Evolutionary conservation across 2,329 filamentous ascomycete genomes (phyloP), one percentile per base, ranked within the genome.

Genomic region (Xylogone sp.): DNA sequence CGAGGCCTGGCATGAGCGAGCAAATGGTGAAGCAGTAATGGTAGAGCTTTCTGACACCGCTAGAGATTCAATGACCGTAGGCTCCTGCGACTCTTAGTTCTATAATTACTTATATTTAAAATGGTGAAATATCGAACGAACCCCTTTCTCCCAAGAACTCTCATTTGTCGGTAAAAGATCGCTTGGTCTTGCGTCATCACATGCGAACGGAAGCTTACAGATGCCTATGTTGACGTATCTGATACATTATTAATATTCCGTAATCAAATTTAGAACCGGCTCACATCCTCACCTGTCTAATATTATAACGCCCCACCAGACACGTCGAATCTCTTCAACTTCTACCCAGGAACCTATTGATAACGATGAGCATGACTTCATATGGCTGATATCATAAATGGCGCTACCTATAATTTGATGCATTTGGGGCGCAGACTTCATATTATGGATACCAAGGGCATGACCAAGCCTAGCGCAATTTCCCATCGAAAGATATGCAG

Each of bases 401-500:
- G 27, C 8, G 8, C 13, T 31, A 31, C 27, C 27, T 31, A 13
- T 7, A 7, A 8, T 31, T 13, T 7, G 27, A 7, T 8, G 27
- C 27, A 31, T 31, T 13, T 31, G 27, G 13, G 27, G 27, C 27
- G 20, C 21, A 42, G 7, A 7, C 13, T 31, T 45, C 2, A 3
- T 53, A 34, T 53, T 56, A 29, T 56, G n/a, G 34, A 50, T 43
- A 21, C 54, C 53, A 39, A 56, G 24, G 7, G 43, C 19, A 20
- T 53, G 44, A 6, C 53, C 54, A 43, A 55, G 52, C 42, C 50
- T 53, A 16, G 50, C 53, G 45, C 53, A 54, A 42, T 31, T 45
- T 22, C 53, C 50, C 12, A 56, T 8, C 9, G 54, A 44, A 16
- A 49, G 45, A 20, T 51, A 53, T 3, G 47, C 44, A 13, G 45